Base-by-base conservation (phyloP, 78 protist species). In the Anaeramoeba flamelloides region DNA sequence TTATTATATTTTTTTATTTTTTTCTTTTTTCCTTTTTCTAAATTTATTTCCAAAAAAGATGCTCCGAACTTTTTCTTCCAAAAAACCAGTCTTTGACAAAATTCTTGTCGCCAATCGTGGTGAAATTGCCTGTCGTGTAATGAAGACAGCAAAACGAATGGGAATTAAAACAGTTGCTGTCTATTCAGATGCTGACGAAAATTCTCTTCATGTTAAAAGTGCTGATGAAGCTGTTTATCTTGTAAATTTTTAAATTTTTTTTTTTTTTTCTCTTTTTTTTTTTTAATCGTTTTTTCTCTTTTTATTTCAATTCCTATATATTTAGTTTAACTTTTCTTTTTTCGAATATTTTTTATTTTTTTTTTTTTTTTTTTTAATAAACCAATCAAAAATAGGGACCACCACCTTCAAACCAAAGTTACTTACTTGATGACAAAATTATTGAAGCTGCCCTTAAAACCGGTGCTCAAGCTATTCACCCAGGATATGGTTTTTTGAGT, bases 401-500 rank as follows among this genome's bases (percentile, higher is more conserved):
- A 4, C 90, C 97, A 0, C 81, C 93, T 2, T 82, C 95, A 0
- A 0, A 78, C 33, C 87, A 91, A 39, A 53, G 86, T 4, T 96
- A 96, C 86, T 87, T 94, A 36, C 76, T 77, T 40, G 88, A 88
- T 74, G 97, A 92, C 26, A n/a, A 40, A n/a, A 87, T 95, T 40
- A 3, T 95, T 0, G 89, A 89, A 31, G 95, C 90, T 22, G 87
- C 87, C 65, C 79, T 80, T 65, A 8, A 36, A 41, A 89, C 93
- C 0, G 96, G 96, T 8, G 98, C 96, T 8, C 87, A 91, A 1
- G 87, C 92, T 4, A 85, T 88, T 26, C 99, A 96, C 79, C 99
- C 99, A 0, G 98, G 98, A 74, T 94, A 92, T 81, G 97, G 97
- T 36, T 95, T 95, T 81, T 85, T 95, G 40, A 92, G 96, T 1